Conservation (phyloP, 2,329 filamentous ascomycete species). For the Hypoxylon sp. region DNA sequence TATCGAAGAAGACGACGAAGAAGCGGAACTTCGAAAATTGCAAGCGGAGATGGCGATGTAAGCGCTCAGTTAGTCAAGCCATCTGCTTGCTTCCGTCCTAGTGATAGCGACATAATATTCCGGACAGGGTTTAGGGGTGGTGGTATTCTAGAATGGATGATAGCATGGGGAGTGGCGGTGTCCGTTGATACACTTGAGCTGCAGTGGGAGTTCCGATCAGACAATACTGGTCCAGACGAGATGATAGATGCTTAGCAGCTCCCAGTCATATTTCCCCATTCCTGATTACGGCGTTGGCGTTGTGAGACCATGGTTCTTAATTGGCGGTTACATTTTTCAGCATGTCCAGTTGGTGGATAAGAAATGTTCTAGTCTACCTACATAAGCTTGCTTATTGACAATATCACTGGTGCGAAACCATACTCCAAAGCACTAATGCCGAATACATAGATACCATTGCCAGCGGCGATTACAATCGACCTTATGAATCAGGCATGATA, state of each 20-base stretch:
- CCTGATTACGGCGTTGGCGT: constrained; percentile 52
- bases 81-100: constrained; percentile 33
- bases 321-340: constrained; percentile 47
- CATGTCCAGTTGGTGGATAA: constrained; percentile 36
- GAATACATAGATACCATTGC: constrained; percentile 9
- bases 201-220: constrained; percentile 24
- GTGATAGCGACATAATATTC: constrained; percentile 37
- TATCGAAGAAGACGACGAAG: constrained; percentile 90
- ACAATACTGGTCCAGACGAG: constrained; percentile 17
- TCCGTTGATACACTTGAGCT: constrained; percentile 19
- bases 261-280: constrained; percentile 31
- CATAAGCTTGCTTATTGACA: constrained; percentile 34
- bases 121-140: constrained; percentile 30
- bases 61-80: constrained; percentile 45
- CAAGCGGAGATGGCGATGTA: constrained; percentile 98
- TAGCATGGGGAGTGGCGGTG: constrained; percentile 24
- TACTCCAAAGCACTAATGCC: neutral
- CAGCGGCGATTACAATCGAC: neutral
- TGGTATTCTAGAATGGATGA: constrained; percentile 29
- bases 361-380: constrained; percentile 44
- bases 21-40: constrained; percentile 91
- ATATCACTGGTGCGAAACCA: constrained; percentile 26
- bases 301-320: constrained; percentile 48
- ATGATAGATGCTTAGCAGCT: constrained; percentile 32
- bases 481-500: neutral